phyloP scores from a whole-genome alignment of 2,329 filamentous ascomycete species.

The Fusarium stilboides region DNA sequence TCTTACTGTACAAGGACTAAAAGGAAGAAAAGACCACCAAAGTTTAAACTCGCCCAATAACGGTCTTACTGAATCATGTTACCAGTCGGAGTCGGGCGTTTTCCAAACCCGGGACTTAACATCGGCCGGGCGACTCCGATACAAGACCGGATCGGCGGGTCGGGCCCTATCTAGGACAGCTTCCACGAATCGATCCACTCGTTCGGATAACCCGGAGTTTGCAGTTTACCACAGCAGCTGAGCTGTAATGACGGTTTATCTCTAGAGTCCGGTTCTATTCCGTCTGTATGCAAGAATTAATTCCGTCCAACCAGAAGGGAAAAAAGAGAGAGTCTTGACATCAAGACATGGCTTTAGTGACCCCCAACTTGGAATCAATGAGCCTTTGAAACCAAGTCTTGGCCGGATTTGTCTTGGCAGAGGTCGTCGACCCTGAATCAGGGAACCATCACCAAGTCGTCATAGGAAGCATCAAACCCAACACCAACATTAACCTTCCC shows the following conservation, averaged over 20 bases:
- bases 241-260: background rate
- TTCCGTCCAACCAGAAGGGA: constrained; percentile 14
- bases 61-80: constrained; percentile 6
- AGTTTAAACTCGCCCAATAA: constrained; percentile 6
- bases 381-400: constrained; percentile 26
- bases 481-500: constrained; percentile 21
- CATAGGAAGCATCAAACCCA: constrained; percentile 26
- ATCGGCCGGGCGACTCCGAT: constrained; percentile 36
- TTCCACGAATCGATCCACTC: constrained; percentile 35
- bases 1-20: background rate
- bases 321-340: constrained; percentile 23
- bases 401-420: constrained; percentile 15
- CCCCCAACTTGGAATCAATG: constrained; percentile 28
- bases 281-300: background rate
- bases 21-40: background rate
- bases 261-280: background rate
- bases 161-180: constrained; percentile 22
- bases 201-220: constrained; percentile 39
- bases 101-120: constrained; percentile 15
- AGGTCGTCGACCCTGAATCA: constrained; percentile 23
- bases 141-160: constrained; percentile 39
- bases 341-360: constrained; percentile 26
- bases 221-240: constrained; percentile 10
- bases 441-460: constrained; percentile 38
- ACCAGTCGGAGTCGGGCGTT: constrained; percentile 24